Percentiles rank a stretch among this genome's conserved stretches.
Evolutionary conservation across 2,329 filamentous ascomycete species (phyloP).

Genomic region (Pestalotiopsis sp.): DNA sequence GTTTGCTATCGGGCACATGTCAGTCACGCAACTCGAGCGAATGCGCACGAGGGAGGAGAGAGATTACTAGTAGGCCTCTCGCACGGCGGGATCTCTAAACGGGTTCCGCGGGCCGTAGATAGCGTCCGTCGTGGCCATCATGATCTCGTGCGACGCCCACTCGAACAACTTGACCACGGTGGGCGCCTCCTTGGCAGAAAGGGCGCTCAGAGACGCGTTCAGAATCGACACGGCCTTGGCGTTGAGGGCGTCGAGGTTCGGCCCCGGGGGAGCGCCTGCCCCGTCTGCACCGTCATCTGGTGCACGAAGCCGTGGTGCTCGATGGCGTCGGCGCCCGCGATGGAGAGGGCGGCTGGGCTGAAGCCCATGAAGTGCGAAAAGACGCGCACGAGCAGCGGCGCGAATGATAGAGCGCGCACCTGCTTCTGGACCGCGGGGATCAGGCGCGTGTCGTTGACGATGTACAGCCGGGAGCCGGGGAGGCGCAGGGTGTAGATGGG

Average conservation of each 20-base stretch:
- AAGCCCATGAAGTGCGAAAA: slow-evolving; percentile 13
- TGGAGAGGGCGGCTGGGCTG: background rate
- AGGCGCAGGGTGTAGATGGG: slow-evolving; percentile 2
- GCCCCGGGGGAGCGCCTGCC: slow-evolving; percentile 8
- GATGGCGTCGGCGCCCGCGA: slow-evolving; percentile 10
- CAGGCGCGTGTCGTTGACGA: slow-evolving; percentile 14
- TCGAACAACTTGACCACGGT: slow-evolving; percentile 7
- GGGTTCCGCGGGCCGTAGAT: slow-evolving; percentile 11
- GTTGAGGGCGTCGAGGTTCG: slow-evolving; percentile 12
- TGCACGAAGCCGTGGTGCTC: slow-evolving; percentile 13
- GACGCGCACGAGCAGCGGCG: slow-evolving; percentile 10
- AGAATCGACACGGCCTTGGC: slow-evolving; percentile 6
- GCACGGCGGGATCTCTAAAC: slow-evolving; percentile 6
- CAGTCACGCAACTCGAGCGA: background rate
- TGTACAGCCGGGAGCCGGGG: slow-evolving; percentile 10
- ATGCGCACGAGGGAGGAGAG: background rate
- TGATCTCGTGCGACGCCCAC: slow-evolving; percentile 12
- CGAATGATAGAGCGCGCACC: slow-evolving; percentile 6
- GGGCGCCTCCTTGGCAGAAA: background rate
- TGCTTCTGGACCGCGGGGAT: slow-evolving; percentile 12
- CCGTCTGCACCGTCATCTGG: slow-evolving; percentile 1
- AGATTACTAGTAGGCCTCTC: slow-evolving; percentile 37
- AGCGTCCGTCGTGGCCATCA: slow-evolving; percentile 15
- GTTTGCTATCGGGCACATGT: slow-evolving; percentile 8
- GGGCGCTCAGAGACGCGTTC: background rate